Percentiles rank a stretch among this genome's conserved stretches.
phyloP scores from a whole-genome alignment of 805 yeast genomes.

The Ogataea naganishii region DNA sequence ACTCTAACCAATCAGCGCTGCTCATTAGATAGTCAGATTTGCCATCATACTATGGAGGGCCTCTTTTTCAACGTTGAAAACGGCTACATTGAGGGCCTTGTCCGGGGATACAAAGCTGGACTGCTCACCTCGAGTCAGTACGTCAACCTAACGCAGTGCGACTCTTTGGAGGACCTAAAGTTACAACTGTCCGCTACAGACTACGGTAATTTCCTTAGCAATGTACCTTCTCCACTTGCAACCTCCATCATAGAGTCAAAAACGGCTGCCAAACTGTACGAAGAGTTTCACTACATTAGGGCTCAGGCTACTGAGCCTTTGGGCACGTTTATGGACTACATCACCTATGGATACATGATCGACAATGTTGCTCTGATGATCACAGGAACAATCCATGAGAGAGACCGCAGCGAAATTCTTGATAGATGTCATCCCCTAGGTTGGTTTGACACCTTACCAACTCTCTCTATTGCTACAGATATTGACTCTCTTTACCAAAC shows the following conservation, averaged over 20 bases:
- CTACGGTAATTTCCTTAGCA: constrained; percentile 83
- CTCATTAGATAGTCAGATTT: too few species aligned
- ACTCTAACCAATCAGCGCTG: too few species aligned
- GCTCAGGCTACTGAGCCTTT: constrained; percentile 78
- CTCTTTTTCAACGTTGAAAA: constrained; percentile 79
- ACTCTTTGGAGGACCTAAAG: constrained; percentile 86
- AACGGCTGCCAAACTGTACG: constrained; percentile 64
- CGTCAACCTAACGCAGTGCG: constrained; percentile 91
- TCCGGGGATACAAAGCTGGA: constrained; percentile 89
- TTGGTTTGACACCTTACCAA: constrained; percentile 97
- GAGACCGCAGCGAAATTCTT: constrained; percentile 83
- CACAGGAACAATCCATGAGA: constrained; percentile 92
- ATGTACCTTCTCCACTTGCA: constrained; percentile 73
- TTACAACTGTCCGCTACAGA: constrained; percentile 93
- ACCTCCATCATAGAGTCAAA: constrained; percentile 81
- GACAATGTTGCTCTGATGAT: constrained; percentile 94
- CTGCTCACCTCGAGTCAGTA: constrained; percentile 73
- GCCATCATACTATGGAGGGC: constrained; percentile 88
- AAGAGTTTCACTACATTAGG: constrained; percentile 78
- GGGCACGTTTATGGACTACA: constrained; percentile 79
- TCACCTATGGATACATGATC: constrained; percentile 96
- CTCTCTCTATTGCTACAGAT: constrained; percentile 90
- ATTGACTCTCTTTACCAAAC: constrained; percentile 87
- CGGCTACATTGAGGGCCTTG: constrained; percentile 92
- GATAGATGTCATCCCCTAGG: constrained; percentile 94